phyloP scores from a whole-genome alignment of 805 yeast genomes.

The Saccharomycopsis schoenii region DNA sequence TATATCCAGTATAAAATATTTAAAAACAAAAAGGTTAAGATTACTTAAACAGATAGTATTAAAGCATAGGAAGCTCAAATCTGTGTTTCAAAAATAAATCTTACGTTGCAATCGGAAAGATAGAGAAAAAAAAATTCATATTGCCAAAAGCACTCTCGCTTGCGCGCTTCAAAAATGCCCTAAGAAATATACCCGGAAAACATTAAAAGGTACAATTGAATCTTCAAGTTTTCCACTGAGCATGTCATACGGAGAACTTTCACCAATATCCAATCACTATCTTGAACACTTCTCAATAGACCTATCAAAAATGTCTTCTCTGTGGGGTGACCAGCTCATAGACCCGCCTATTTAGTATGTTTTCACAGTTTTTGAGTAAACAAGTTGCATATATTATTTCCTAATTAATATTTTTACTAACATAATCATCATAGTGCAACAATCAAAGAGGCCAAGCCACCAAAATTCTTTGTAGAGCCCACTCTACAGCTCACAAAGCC shows the following conservation, averaged over 20 bases:
- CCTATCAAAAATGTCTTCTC: neutral
- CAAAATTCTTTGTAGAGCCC: conserved; percentile 7
- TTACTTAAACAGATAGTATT: neutral
- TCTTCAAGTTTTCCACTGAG: neutral
- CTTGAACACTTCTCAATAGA: too few relatives aligned
- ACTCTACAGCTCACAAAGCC: conserved; percentile 4
- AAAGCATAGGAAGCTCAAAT: neutral
- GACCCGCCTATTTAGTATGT: conserved; percentile 12
- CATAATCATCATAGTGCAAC: conserved; percentile 6
- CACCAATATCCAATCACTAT: too few relatives aligned
- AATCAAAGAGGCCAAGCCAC: conserved; percentile 8
- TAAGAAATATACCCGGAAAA: neutral
- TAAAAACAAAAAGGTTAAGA: neutral
- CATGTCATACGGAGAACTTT: too few relatives aligned
- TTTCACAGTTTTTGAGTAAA: too few relatives aligned
- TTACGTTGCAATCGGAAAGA: neutral
- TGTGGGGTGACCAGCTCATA: conserved; percentile 5
- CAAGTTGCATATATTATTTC: neutral
- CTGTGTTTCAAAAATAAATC: neutral
- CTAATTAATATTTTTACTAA: neutral
- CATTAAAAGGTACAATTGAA: neutral
- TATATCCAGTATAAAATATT: too few relatives aligned
- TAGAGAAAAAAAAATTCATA: neutral
- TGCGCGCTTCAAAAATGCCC: neutral
- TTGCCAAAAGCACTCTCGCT: neutral